Base-by-base conservation (phyloP, 73 alveolate species). In the Stentor roeselii region DNA sequence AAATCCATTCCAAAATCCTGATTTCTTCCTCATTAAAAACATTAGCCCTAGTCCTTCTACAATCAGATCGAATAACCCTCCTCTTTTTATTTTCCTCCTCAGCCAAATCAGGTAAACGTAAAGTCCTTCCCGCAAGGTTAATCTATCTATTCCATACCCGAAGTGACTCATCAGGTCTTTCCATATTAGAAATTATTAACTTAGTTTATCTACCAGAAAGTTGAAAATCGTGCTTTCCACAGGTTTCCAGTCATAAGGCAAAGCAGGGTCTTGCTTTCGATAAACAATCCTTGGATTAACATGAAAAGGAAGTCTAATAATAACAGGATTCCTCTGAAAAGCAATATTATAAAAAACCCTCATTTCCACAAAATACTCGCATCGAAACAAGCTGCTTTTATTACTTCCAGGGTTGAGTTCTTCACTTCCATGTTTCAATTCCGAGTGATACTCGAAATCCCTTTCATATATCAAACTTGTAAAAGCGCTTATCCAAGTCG, bases 1-100 rank as follows among this genome's bases (percentile, higher is more conserved):
- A 82, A 2, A 93, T 35, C 35, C 78, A 42, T 78, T 93, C 95
- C 31, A 90, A 21, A n/a, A 41, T 40, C 35, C 60, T 88, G 75
- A 76, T 83, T 60, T 82, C 60, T 67, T n/a, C 27, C 42, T n/a
- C 21, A 30, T n/a, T 67, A 67, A 67, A 27, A 67, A 67, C 27
- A 21, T 32, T 21, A 15, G 37, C 37, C 37, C 80, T 67, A 21
- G 80, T 67, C 41, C 80, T n/a, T 34, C 34, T 40, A 2, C 27
- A n/a, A 2, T 67, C 80, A 2, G 14, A 15, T 30, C 34, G n/a
- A 21, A 67, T 67, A 32, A 67, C 80, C 27, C 37, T 32, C 34
- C 34, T 36, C n/a, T 67, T 34, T 0, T 21, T n/a, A 1, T 11
- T n/a, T n/a, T n/a, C n/a, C n/a, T n/a, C n/a, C n/a, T n/a, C n/a